phyloP scores from a whole-genome alignment of 202 grass and related monocot genomes.

The Setaria italica region DNA sequence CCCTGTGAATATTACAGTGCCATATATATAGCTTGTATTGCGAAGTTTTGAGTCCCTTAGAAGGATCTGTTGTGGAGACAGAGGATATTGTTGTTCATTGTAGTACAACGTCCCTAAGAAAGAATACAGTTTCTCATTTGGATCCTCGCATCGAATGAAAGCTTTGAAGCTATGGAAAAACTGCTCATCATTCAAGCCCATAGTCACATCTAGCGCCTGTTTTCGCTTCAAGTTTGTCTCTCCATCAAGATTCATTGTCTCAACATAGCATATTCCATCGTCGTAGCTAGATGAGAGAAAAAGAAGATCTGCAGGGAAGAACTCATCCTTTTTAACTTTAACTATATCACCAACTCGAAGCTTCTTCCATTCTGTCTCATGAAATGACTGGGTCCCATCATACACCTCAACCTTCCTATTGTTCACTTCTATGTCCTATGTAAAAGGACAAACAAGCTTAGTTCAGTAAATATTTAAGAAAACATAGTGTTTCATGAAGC shows the following conservation, averaged over 20 bases:
- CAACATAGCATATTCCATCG: constrained; percentile 77
- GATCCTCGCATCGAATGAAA: constrained; percentile 77
- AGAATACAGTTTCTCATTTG: constrained; percentile 75
- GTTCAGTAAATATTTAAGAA: neutral
- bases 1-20: constrained; percentile 83
- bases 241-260: constrained; percentile 87
- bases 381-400: constrained; percentile 57
- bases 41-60: constrained; percentile 94
- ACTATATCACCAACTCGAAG: constrained; percentile 73
- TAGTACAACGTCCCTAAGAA: constrained; percentile 67
- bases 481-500: neutral
- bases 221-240: constrained; percentile 86
- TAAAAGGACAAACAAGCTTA: constrained; percentile 10
- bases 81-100: constrained; percentile 59
- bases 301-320: constrained; percentile 75
- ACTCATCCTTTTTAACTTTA: constrained; percentile 80
- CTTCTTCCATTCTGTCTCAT: constrained; percentile 80
- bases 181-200: constrained; percentile 49
- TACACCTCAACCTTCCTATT: constrained; percentile 71
- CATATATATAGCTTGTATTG: constrained; percentile 77
- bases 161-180: constrained; percentile 69
- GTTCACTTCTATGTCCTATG: constrained; percentile 77
- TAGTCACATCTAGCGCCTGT: constrained; percentile 60
- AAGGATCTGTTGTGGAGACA: constrained; percentile 70
- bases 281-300: constrained; percentile 67